Evolutionary conservation across 805 yeast genomes (phyloP), one percentile per base, ranked within the genome.

Genomic region (Metschnikowia similis): DNA sequence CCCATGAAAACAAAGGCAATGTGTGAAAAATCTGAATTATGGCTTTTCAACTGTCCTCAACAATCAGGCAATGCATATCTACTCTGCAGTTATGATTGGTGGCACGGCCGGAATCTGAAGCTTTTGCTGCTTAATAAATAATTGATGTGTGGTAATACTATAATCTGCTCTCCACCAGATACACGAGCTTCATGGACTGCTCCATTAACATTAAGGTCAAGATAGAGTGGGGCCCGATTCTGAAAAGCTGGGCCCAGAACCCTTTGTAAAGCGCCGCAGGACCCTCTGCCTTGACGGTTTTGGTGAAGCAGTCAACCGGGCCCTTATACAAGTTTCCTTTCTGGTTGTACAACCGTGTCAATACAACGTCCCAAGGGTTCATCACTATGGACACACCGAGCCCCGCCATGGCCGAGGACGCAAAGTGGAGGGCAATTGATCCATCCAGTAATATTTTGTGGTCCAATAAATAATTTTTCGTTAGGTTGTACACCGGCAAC

Each of bases 331-430:
- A 78, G 61, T 87, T 79, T 44, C 96, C 96, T 68, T 85, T 87
- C 67, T 94, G 98, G 69, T 94, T 94, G 71, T 92, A 94, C 66
- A 94, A 85, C 72, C 99, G 82, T 1, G 99, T 94, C 70, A 94
- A 75, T 47, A 94, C 79, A 41, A 94, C 98, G 68, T 94, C 99
- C 82, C 96, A 90, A 13, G 99, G 98, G 66, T 91, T 94, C 97
- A 94, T 92, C 31, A 89, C 96, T 17, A 91, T 75, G 46, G 95
- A 91, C 31, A 94, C 98, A 59, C 96, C 97, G 37, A 90, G 65
- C 41, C 99, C 99, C 7, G 97, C 84, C 55, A 79, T 71, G 1
- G 91, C 82, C 39, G 90, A 81, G 1, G 96, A 81, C 9, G 78
- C 62, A 54, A 92, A 75, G 66, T 90, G 96, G 52, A 87, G 71